A percentile compares a stretch with the other conserved stretches of the same genome.
Conservation (phyloP, 805 yeast species). For the Lipomyces mesembrius region DNA sequence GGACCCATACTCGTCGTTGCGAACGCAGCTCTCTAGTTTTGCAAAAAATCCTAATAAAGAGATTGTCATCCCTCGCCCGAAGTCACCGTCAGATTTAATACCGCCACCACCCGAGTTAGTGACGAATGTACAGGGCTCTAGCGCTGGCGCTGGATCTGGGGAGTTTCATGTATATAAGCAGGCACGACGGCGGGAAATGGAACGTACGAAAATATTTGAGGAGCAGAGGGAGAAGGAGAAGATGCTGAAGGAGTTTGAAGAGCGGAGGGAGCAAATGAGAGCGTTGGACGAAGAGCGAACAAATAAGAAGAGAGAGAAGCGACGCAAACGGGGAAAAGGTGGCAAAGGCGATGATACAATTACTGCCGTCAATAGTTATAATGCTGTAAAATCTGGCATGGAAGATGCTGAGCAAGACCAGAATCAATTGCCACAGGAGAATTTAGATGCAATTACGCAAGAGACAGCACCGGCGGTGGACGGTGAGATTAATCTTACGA, state of each 20-base stretch:
- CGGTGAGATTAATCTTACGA: slow-evolving; percentile 33
- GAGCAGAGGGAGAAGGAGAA: slow-evolving; percentile 37
- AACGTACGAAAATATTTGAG: slow-evolving; percentile 40
- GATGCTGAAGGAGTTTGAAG: slow-evolving; percentile 40
- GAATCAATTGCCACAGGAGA: neutral
- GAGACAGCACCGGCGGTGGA: slow-evolving; percentile 20
- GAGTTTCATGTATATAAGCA: slow-evolving; percentile 47
- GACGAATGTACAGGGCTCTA: slow-evolving; percentile 43
- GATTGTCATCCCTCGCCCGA: slow-evolving; percentile 29
- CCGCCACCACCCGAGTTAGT: slow-evolving; percentile 43
- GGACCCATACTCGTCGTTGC: slow-evolving; percentile 24
- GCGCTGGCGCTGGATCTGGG: slow-evolving; percentile 49
- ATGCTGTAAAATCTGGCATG: neutral
- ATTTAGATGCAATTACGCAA: neutral
- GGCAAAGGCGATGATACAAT: neutral
- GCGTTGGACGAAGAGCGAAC: slow-evolving; percentile 42
- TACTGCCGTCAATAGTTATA: neutral
- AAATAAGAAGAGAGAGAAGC: slow-evolving; percentile 38
- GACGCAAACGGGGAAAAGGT: slow-evolving; percentile 24
- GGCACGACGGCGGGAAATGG: slow-evolving; percentile 43
- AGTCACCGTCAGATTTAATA: slow-evolving; percentile 17
- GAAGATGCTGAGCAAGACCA: slow-evolving; percentile 2
- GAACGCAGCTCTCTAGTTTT: slow-evolving; percentile 25
- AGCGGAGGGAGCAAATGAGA: slow-evolving; percentile 26
- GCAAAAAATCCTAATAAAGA: slow-evolving; percentile 20